These are phyloP conservation scores for Perkinsus olseni DNA, from an alignment of 169 alveolate genomes.

Conservation along the genomic window DNA sequence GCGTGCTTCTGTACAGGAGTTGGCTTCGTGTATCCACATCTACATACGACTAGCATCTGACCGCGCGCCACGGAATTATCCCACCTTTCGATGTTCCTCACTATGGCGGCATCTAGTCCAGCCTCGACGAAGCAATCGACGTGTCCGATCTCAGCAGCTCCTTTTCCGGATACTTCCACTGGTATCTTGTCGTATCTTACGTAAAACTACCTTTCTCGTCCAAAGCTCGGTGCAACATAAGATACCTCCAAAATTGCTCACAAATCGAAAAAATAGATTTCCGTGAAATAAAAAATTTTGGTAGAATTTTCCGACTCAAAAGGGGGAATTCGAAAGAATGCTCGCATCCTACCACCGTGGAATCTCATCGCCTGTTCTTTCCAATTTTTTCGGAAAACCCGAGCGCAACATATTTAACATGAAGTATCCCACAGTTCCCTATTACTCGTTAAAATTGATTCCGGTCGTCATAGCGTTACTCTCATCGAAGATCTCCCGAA, in stretches of 20 bases:
- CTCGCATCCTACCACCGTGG: no score
- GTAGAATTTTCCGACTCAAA: no score
- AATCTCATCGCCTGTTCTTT: no score
- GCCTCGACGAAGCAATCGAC: constrained; percentile 53
- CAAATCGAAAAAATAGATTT: no score
- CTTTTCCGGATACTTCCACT: constrained; percentile 66
- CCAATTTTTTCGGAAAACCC: no score
- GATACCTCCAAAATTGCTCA: no score
- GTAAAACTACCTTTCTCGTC: background rate
- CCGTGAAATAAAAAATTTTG: no score
- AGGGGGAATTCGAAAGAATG: no score
- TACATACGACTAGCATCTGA: constrained; percentile 43
- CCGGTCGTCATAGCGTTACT: background rate
- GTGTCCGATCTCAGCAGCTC: constrained; percentile 49
- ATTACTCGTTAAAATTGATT: background rate
- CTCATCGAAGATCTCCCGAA: background rate
- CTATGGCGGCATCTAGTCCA: background rate
- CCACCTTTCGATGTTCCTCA: constrained; percentile 23
- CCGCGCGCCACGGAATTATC: constrained; percentile 25
- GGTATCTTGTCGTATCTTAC: constrained; percentile 63
- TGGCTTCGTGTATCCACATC: constrained; percentile 76
- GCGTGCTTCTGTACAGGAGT: constrained; percentile 90
- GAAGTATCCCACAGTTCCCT: background rate
- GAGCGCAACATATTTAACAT: background rate
- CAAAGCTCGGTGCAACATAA: no score